Evolutionary conservation across 2,329 filamentous ascomycete genomes (phyloP).

Genomic region (Phaeoacremonium minimum): DNA sequence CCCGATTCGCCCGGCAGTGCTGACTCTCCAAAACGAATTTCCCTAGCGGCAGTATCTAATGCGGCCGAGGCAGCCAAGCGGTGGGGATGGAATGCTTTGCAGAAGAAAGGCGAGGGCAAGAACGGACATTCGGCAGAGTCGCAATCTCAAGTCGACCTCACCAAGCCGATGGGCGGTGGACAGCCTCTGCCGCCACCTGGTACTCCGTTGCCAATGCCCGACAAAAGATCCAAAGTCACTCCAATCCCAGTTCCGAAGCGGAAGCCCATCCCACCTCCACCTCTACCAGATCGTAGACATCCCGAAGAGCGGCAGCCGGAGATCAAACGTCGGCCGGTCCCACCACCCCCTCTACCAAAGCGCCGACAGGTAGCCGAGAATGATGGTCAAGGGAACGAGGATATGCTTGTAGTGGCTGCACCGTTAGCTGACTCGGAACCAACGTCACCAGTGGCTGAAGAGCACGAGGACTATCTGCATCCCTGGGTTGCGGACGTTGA

Average conservation of each 20-base stretch:
- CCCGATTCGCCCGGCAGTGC: constrained; percentile 26
- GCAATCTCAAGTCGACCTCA: constrained; percentile 34
- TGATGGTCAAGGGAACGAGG: constrained; percentile 37
- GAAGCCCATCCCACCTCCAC: constrained; percentile 52
- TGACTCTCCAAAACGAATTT: constrained; percentile 38
- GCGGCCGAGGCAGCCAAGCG: constrained; percentile 52
- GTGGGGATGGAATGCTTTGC: constrained; percentile 56
- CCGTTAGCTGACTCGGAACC: constrained; percentile 57
- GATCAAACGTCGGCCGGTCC: constrained; percentile 22
- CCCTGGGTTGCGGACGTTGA: constrained; percentile 29
- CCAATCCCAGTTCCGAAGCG: constrained; percentile 57
- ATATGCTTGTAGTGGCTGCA: constrained; percentile 60
- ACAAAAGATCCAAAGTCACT: constrained; percentile 54
- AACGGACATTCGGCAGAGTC: constrained; percentile 12
- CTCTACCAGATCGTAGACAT: constrained; percentile 10
- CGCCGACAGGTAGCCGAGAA: constrained; percentile 31
- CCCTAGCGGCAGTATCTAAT: constrained; percentile 50
- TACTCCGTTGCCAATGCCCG: constrained; percentile 68
- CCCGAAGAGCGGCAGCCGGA: constrained; percentile 6
- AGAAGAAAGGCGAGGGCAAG: constrained; percentile 34
- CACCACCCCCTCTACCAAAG: constrained; percentile 45
- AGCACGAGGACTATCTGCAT: constrained; percentile 18
- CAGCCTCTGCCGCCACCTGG: constrained; percentile 79
- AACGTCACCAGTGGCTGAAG: constrained; percentile 40
- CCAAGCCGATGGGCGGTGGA: constrained; percentile 75